Evolutionary conservation across 176 grass and related monocot species (phyloP), one percentile per base, ranked within the genome.

Genomic region (Echinochloa phyllopogon): DNA sequence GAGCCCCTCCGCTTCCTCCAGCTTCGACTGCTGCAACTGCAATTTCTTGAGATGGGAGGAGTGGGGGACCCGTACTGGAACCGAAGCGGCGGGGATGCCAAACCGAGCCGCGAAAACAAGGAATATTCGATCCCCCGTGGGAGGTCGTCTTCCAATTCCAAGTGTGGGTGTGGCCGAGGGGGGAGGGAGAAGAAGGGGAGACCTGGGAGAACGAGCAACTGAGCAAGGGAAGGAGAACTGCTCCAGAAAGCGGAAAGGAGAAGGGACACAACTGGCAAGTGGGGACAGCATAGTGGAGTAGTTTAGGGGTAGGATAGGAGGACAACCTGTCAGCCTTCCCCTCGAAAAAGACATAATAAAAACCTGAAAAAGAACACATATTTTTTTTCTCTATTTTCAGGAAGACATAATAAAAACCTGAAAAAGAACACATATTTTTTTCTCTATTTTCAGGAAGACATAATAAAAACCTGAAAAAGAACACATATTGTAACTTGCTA

Each of bases 51-150:
- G 62, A 27, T 42, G 25, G 65, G 64, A 82, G 39, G 27, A 57
- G 38, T 33, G 51, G 37, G 27, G 8, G 38, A 58, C 13, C 4
- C 79, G 83, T 53, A 41, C 70, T 62, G 21, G 82, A 75, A 16
- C 69, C 50, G 70, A 81, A 27, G 82, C 50, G 62, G 61, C 10
- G 50, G 62, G 25, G 39, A 41, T 40, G 10, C 58, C 63, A 74
- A 74, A 73, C 78, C 65, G 65, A 82, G 49, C 38, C 4, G 48
- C 21, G 65, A 59, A 74, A 65, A 57, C 33, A 83, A 49, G 4
- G 84, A 73, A 90, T 90, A 90, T 86, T 64, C 83, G 37, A 21
- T 72, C 38, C 55, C 59, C 83, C 72, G 23, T 44, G 24, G 72
- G 72, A 76, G 67, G 82, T 74, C 50, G 48, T 65, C 41, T 76